Conservation (phyloP, 345 rosid genomes). For the Zanthoxylum bungeanum region DNA sequence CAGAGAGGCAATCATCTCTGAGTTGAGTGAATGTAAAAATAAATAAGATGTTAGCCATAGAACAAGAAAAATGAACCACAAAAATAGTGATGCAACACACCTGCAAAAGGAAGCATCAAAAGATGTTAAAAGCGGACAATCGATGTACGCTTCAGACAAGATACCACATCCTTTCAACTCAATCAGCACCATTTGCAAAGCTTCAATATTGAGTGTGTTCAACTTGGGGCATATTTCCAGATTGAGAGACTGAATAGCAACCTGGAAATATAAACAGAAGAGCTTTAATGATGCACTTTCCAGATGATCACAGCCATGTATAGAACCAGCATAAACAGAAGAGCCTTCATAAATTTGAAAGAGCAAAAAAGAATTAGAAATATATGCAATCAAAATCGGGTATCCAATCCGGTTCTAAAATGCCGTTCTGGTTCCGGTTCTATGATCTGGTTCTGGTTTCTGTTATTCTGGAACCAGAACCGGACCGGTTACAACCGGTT, state of each 20-base stretch:
- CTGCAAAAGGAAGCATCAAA: conserved; percentile 98
- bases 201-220: conserved; percentile 69
- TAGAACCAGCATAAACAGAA: too few species aligned
- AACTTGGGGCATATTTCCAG: conserved; percentile 95
- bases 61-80: conserved; percentile 2
- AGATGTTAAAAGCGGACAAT: conserved; percentile 78
- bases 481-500: too few species aligned
- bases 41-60: conserved; percentile 15
- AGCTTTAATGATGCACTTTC: too few species aligned
- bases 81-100: conserved; percentile 29
- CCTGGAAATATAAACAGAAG: too few species aligned
- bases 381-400: too few species aligned
- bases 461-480: too few species aligned
- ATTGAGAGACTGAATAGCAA: conserved; percentile 80
- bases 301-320: too few species aligned
- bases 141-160: conserved; percentile 70
- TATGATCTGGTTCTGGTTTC: too few species aligned
- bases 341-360: too few species aligned
- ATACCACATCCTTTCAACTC: conserved; percentile 98
- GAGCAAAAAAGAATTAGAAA: too few species aligned
- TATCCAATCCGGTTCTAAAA: too few species aligned
- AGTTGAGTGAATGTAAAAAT: conserved; percentile 60
- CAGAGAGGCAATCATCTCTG: conserved; percentile 81
- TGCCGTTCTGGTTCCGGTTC: too few species aligned
- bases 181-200: conserved; percentile 70